A percentile compares a stretch with the other conserved stretches of the same genome.
Conservation (phyloP, 305 asterid species). For the Withania somnifera region DNA sequence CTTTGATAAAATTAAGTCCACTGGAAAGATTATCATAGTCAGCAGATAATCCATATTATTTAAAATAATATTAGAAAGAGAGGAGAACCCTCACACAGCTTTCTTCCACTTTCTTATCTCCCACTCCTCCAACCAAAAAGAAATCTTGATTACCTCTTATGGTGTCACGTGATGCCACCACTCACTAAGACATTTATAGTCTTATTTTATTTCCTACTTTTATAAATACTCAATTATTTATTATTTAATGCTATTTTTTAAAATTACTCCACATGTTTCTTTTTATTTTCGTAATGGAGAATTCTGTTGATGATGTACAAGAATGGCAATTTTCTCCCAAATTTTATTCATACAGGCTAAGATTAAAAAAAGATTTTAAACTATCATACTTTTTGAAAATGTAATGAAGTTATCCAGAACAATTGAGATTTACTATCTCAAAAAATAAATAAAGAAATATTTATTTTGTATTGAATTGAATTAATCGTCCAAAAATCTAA, state of each 20-base stretch:
- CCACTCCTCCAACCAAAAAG: neutral
- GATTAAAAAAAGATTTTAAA: neutral
- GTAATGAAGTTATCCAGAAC: neutral
- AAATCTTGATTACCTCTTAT: constrained; percentile 5
- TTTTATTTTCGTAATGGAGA: neutral
- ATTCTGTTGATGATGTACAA: neutral
- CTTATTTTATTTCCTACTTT: neutral
- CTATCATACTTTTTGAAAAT: neutral
- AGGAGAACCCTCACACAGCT: neutral
- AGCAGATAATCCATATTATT: too few species aligned
- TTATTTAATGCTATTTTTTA: neutral
- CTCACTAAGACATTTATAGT: neutral
- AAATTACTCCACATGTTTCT: neutral
- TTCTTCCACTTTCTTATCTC: neutral
- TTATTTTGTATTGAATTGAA: too few species aligned
- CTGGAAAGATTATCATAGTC: too few species aligned
- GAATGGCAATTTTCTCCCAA: neutral
- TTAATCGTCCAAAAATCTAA: neutral
- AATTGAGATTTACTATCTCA: neutral
- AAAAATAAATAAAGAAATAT: neutral
- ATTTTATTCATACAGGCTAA: neutral
- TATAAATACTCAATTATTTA: neutral
- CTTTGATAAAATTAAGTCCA: too few species aligned
- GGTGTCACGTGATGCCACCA: constrained; percentile 10
- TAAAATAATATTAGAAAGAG: too few species aligned